phyloP scores from a whole-genome alignment of 805 yeast genomes.

The Ogataea corticis region DNA sequence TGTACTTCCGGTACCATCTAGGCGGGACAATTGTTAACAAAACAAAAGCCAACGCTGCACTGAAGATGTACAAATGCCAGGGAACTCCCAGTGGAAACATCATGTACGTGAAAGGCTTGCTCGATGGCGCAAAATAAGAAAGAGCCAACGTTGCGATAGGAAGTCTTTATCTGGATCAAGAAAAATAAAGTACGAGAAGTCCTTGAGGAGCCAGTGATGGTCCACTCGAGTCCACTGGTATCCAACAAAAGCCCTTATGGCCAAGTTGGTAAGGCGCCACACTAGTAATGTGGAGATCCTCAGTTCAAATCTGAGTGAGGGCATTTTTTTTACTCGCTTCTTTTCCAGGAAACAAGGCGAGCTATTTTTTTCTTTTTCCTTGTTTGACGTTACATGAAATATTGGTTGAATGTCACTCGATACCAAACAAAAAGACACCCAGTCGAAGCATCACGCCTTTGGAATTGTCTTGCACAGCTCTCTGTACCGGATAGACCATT shows the following conservation, averaged over 20 bases:
- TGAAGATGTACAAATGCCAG: not conserved
- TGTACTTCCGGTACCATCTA: not conserved
- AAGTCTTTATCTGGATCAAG: too few relatives aligned
- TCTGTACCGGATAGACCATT: too few relatives aligned
- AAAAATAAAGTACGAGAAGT: too few relatives aligned
- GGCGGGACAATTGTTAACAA: not conserved
- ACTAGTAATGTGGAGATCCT: slow-evolving; percentile 39
- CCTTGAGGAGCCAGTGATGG: not conserved
- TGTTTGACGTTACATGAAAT: too few relatives aligned
- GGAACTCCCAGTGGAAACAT: not conserved
- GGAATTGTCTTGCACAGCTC: too few relatives aligned
- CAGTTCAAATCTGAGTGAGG: slow-evolving; percentile 38
- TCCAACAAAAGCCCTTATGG: slow-evolving; percentile 29
- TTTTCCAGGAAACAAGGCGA: not conserved
- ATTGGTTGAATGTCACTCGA: too few relatives aligned
- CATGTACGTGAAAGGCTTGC: not conserved
- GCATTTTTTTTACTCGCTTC: slow-evolving; percentile 22
- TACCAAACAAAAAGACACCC: too few relatives aligned
- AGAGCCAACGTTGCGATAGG: too few relatives aligned
- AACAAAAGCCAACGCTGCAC: not conserved
- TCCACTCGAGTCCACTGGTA: not conserved
- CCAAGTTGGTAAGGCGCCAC: slow-evolving; percentile 39
- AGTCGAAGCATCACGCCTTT: too few relatives aligned
- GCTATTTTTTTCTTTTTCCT: not conserved
- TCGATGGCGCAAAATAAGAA: not conserved